Base-by-base conservation (phyloP, 2,329 filamentous ascomycete genomes). In the Colletotrichum agaves region DNA sequence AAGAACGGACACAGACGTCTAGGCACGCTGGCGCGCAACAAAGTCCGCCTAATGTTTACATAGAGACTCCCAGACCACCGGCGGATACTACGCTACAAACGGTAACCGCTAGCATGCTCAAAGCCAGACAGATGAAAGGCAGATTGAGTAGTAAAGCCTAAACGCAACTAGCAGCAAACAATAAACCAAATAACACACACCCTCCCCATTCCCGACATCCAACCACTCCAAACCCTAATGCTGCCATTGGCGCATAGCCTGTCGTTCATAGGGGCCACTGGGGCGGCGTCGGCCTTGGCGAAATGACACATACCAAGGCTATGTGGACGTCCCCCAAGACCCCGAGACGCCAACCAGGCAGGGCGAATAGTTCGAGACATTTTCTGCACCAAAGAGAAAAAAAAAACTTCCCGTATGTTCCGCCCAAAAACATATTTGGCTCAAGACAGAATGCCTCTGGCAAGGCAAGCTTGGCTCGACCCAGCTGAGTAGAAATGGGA, bases 271-370 rank as follows among this genome's bases (percentile, higher is more conserved):
- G 33, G 37, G 31, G 13, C 35, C 19, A 43, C 17, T 8, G 3
- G 17, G 15, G 44, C 13, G 43, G 43, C 43, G 56, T 43, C 35
- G 23, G 58, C n/a, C 63, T 66, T 66, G 63, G 63, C 58, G 49
- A 49, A 56, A 56, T 66, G 41, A 62, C 58, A 66, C 57, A 56
- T 66, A 50, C 63, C 57, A 65, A 62, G 49, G 49, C 57, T 41
- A 55, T 33, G 47, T 33, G 31, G 62, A 55, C 47, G 62, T 37
- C 39, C 62, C 62, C 62, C 61, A 65, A 47, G 46, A 57, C 62
- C 39, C 47, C 21, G 27, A 50, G 47, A 27, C 23, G 46, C 23
- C 15, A 47, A 21, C 12, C 1, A 27, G 27, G 17, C 52, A 56
- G 37, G 52, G 37, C 52, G 35, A 31, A 7, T 23, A 15, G 47